Percentiles rank a stretch among this genome's conserved stretches.
Evolutionary conservation across 768 basidiomycete genomes (phyloP).

Genomic region (Phanerochaete carnosa): DNA sequence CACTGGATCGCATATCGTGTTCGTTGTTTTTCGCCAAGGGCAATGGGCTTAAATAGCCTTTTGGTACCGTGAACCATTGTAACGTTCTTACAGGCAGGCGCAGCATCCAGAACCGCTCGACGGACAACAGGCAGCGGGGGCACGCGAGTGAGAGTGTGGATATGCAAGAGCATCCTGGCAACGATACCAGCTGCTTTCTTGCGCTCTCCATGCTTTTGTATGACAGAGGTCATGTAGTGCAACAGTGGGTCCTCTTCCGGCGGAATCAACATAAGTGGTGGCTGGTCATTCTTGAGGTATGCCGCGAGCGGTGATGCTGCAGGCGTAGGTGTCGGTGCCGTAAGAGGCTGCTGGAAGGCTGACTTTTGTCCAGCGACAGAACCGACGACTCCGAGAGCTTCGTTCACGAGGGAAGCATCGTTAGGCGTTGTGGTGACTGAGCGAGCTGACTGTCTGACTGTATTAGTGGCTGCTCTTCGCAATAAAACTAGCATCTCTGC

Average conservation of each 20-base stretch:
- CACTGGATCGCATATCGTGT: slow-evolving; percentile 65
- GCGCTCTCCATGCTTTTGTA: slow-evolving; percentile 65
- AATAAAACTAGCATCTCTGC: neutral
- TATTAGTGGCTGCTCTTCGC: neutral
- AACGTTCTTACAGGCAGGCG: slow-evolving; percentile 59
- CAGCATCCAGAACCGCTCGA: slow-evolving; percentile 67
- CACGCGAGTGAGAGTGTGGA: slow-evolving; percentile 71
- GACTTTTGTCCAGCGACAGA: neutral
- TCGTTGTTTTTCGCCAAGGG: slow-evolving; percentile 80
- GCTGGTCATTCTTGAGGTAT: neutral
- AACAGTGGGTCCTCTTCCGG: slow-evolving; percentile 76
- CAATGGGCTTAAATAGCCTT: slow-evolving; percentile 59
- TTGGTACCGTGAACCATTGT: slow-evolving; percentile 57
- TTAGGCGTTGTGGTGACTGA: slow-evolving; percentile 3
- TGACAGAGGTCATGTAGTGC: slow-evolving; percentile 55
- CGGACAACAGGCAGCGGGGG: slow-evolving; percentile 81
- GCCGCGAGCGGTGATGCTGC: neutral
- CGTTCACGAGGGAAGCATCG: neutral
- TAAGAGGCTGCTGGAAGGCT: neutral
- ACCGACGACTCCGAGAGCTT: neutral
- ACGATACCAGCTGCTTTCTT: slow-evolving; percentile 55
- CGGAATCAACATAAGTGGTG: slow-evolving; percentile 39
- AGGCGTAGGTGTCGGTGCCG: neutral
- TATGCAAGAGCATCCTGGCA: slow-evolving; percentile 61
- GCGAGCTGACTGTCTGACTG: neutral